These are phyloP conservation scores for Neopestalotiopsis clavispora DNA, from an alignment of 2,329 filamentous ascomycete species.

Conservation along the genomic window DNA sequence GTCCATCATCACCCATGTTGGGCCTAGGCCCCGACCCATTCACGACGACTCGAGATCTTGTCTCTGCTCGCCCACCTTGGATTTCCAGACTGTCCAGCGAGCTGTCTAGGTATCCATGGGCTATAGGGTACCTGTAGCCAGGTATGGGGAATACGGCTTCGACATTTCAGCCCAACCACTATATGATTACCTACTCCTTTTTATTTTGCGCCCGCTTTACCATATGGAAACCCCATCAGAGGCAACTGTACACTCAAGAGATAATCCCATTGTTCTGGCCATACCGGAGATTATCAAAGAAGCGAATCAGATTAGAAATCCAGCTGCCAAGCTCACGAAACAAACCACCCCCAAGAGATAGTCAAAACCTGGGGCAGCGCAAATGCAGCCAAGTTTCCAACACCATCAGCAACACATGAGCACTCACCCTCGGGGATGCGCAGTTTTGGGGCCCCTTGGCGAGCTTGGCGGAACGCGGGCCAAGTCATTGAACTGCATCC, in stretches of 20 bases:
- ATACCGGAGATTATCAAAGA: not conserved
- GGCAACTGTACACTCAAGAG: not conserved
- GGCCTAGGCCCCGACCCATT: not conserved
- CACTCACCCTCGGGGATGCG: conserved; percentile 4
- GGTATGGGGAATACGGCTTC: not conserved
- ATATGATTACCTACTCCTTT: not conserved
- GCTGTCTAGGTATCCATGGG: not conserved
- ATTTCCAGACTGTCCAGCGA: not conserved
- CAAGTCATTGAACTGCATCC: conserved; percentile 22
- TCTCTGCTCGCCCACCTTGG: not conserved
- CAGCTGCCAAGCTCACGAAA: not conserved
- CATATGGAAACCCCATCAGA: not conserved
- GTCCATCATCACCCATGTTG: conserved; percentile 12
- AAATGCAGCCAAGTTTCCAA: not conserved
- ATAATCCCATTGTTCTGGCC: not conserved
- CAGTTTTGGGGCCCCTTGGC: conserved; percentile 15
- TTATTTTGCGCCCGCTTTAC: not conserved
- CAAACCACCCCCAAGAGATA: conserved; percentile 4
- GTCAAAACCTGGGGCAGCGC: conserved; percentile 1
- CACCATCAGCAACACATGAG: not conserved
- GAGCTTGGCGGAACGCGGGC: conserved; percentile 18
- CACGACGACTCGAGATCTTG: not conserved
- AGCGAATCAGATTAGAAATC: not conserved
- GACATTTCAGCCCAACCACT: conserved; percentile 7
- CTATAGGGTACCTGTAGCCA: not conserved